Conservation (phyloP, 805 yeast genomes). For the Zygosaccharomyces rouxii region DNA sequence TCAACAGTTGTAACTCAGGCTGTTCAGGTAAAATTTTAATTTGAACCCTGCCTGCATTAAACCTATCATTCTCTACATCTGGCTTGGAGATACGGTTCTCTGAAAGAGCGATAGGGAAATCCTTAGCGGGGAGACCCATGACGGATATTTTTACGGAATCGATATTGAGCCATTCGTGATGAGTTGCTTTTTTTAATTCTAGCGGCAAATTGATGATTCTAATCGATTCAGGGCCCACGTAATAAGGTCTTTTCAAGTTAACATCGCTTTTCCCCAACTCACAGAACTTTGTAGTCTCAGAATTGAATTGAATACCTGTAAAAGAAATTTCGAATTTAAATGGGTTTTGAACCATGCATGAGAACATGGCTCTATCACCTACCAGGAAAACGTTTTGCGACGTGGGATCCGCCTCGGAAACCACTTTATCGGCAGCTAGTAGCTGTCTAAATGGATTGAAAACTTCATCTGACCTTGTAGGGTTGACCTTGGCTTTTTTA, state of each 20-base stretch:
- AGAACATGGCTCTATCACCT: slow-evolving; percentile 59
- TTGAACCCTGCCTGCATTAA: slow-evolving; percentile 6
- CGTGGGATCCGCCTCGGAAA: slow-evolving; percentile 11
- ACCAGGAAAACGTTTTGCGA: slow-evolving; percentile 38
- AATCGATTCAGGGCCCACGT: slow-evolving; percentile 38
- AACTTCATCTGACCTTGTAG: slow-evolving; percentile 39
- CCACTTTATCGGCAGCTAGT: slow-evolving; percentile 13
- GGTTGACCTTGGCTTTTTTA: slow-evolving; percentile 12
- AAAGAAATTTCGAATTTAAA: slow-evolving; percentile 69
- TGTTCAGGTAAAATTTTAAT: slow-evolving; percentile 30
- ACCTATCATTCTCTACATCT: slow-evolving; percentile 4
- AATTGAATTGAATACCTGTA: slow-evolving; percentile 41
- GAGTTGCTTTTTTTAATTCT: slow-evolving; percentile 18
- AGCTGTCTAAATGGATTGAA: slow-evolving; percentile 51
- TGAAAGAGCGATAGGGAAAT: slow-evolving; percentile 16
- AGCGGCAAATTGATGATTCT: slow-evolving; percentile 35
- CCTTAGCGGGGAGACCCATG: slow-evolving; percentile 20
- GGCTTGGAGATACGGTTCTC: slow-evolving; percentile 10
- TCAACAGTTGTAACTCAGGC: slow-evolving; percentile 29
- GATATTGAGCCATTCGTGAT: slow-evolving; percentile 10
- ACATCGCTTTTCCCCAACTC: slow-evolving; percentile 19
- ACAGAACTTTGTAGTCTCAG: slow-evolving; percentile 29
- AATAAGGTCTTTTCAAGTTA: slow-evolving; percentile 24
- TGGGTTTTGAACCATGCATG: slow-evolving; percentile 68
- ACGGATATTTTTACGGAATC: slow-evolving; percentile 22